Evolutionary conservation across 306 rosid species (phyloP).

Genomic region (Prunus davidiana): DNA sequence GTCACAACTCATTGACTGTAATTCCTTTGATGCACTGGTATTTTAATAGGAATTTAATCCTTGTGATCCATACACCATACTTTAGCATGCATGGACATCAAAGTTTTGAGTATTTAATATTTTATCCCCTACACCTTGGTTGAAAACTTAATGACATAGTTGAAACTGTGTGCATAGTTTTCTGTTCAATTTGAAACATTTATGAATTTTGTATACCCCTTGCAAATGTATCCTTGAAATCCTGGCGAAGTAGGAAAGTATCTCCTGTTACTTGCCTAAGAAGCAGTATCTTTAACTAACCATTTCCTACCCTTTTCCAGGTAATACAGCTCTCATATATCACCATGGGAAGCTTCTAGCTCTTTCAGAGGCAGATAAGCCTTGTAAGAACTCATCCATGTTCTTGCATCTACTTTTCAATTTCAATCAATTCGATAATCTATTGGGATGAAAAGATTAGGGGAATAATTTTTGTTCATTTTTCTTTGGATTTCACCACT

Average conservation of each 20-base stretch:
- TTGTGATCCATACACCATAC: neutral
- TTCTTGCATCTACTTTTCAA: conserved; percentile 1
- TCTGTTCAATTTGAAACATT: neutral
- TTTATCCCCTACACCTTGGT: neutral
- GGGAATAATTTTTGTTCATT: neutral
- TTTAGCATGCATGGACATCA: neutral
- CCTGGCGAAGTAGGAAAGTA: neutral
- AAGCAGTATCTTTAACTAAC: conserved; percentile 22
- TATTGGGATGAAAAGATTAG: neutral
- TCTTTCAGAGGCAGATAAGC: conserved; percentile 91
- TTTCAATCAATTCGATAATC: neutral
- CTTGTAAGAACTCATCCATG: conserved; percentile 50
- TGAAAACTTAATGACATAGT: neutral
- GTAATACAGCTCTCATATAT: conserved; percentile 84
- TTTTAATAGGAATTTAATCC: neutral
- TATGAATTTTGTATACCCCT: neutral
- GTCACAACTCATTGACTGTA: neutral
- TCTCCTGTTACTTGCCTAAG: neutral
- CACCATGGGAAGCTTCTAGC: conserved; percentile 92
- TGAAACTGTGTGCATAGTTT: neutral
- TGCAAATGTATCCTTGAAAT: neutral
- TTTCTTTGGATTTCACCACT: conserved; percentile 1
- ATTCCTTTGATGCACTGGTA: neutral
- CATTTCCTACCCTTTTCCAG: conserved; percentile 39
- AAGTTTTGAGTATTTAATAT: neutral